phyloP scores from a whole-genome alignment of 768 basidiomycete species.

The Calvatia gigantea region DNA sequence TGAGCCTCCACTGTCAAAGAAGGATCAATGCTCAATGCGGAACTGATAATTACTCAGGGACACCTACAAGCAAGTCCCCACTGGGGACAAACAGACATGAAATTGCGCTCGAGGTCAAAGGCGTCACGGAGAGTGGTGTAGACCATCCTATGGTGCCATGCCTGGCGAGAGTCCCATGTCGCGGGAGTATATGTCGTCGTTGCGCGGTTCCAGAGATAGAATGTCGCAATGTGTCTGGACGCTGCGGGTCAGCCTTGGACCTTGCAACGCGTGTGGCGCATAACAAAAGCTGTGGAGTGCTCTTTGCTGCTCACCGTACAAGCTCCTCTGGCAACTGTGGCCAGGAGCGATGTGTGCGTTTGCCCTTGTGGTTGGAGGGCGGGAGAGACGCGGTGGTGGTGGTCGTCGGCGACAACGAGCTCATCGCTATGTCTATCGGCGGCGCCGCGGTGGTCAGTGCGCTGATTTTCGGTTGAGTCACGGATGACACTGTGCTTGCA shows the following conservation, averaged over 20 bases:
- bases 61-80: constrained; percentile 61
- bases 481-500: constrained; percentile 31
- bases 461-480: constrained; percentile 33
- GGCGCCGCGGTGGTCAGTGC: constrained; percentile 39
- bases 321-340: constrained; percentile 60
- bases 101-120: constrained; percentile 47
- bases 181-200: constrained; percentile 43
- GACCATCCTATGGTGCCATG: constrained; percentile 61
- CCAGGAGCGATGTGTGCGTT: constrained; percentile 55
- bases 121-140: constrained; percentile 64
- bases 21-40: not conserved
- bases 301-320: constrained; percentile 41
- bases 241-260: constrained; percentile 19
- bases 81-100: constrained; percentile 60
- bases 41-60: constrained; percentile 1
- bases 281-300: constrained; percentile 15
- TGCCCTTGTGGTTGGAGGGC: constrained; percentile 49
- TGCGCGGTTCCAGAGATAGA: constrained; percentile 50
- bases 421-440: constrained; percentile 22
- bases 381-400: constrained; percentile 1
- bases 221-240: constrained; percentile 54
- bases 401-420: constrained; percentile 23
- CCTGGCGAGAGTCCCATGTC: constrained; percentile 43
- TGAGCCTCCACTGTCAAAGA: constrained; percentile 57
- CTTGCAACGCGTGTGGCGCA: constrained; percentile 33